Conservation (phyloP, 2,329 filamentous ascomycete species). For the Arthrobotrys sinensis region DNA sequence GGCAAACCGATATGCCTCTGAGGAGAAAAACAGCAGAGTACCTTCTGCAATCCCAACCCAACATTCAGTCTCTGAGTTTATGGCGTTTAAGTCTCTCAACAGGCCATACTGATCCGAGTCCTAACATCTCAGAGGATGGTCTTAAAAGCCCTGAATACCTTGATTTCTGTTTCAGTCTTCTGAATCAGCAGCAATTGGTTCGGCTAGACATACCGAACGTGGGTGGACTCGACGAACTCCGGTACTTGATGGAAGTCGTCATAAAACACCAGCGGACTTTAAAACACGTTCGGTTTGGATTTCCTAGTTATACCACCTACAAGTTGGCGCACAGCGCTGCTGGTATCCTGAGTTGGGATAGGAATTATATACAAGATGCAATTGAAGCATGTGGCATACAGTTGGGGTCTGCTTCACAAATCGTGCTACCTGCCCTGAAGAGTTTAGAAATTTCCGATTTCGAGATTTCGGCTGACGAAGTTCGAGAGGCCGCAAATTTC, state of each 20-base stretch:
- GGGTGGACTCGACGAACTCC: neutral
- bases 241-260: neutral
- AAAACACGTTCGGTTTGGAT: slow-evolving; percentile 11
- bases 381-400: slow-evolving; percentile 4
- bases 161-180: neutral
- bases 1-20: slow-evolving; percentile 22
- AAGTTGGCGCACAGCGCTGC: neutral
- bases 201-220: slow-evolving; percentile 4
- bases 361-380: neutral
- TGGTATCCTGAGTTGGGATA: neutral
- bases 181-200: neutral
- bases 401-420: neutral
- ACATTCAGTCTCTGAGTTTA: slow-evolving; percentile 5
- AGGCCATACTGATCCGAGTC: neutral
- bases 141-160: neutral
- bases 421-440: neutral
- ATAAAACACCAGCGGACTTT: slow-evolving; percentile 9
- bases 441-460: slow-evolving; percentile 24
- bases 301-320: neutral
- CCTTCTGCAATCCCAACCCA: slow-evolving; percentile 1
- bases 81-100: neutral
- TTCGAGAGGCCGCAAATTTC: neutral
- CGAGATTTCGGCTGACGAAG: neutral
- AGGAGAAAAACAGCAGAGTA: neutral
- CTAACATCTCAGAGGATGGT: neutral